Evolutionary conservation across 1,284 basidiomycete species (phyloP).

Genomic region (Rhodotorula sp.): DNA sequence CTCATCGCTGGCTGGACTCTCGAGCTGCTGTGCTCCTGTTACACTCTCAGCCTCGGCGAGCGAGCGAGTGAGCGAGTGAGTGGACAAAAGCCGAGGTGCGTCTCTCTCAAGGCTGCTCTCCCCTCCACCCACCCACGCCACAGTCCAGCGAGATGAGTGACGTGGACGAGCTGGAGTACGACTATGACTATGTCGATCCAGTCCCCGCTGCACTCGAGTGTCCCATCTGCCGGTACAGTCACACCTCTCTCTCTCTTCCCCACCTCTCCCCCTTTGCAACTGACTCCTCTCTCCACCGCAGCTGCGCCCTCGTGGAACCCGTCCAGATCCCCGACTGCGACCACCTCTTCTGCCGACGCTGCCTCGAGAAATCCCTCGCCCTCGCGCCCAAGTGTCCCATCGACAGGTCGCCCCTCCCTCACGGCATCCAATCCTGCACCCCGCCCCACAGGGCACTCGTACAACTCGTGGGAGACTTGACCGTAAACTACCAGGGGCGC

Average conservation of each 20-base stretch:
- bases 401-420: conserved; percentile 25
- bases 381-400: conserved; percentile 35
- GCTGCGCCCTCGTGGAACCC: conserved; percentile 17
- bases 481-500: conserved; percentile 17
- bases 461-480: conserved; percentile 36
- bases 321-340: conserved; percentile 22
- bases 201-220: conserved; percentile 24
- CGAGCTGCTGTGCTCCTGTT: no score
- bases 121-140: no score
- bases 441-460: conserved; percentile 33
- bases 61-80: no score
- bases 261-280: neutral
- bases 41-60: no score
- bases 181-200: conserved; percentile 6
- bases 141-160: no score
- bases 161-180: neutral
- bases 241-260: neutral
- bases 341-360: conserved; percentile 29
- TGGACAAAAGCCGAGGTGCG: neutral
- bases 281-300: neutral
- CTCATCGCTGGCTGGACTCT: conserved; percentile 33
- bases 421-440: neutral
- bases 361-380: conserved; percentile 32
- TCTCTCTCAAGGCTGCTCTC: neutral
- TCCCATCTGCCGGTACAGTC: conserved; percentile 28